These are phyloP conservation scores for Thalassiosira mediterranea DNA, from an alignment of 352 stramenopile species.

Conservation along the genomic window DNA sequence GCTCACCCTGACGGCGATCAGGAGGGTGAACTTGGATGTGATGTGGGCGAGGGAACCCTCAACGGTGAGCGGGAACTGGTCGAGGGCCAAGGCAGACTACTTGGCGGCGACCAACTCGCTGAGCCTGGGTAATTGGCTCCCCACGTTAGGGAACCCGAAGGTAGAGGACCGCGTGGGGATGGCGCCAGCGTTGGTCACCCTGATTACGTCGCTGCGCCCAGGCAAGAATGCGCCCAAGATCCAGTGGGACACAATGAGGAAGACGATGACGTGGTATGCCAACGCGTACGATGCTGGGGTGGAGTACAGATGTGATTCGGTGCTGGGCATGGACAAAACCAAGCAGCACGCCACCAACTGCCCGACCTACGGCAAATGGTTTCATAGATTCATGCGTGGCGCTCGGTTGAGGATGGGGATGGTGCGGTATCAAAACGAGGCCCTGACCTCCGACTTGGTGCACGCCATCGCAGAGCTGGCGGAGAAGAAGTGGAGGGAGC, in stretches of 20 bases:
- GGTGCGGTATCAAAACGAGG: conserved; percentile 29
- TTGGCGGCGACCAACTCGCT: background rate
- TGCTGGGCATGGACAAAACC: background rate
- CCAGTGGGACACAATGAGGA: conserved; percentile 27
- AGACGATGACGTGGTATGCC: conserved; percentile 16
- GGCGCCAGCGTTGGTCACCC: background rate
- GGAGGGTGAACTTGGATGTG: conserved; percentile 37
- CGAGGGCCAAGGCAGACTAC: background rate
- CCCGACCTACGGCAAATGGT: conserved; percentile 10
- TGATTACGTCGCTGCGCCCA: conserved; percentile 1
- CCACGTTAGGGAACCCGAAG: background rate
- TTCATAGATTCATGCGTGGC: conserved; percentile 22
- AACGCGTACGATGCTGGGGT: background rate
- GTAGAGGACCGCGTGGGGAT: conserved; percentile 35
- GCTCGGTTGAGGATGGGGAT: conserved; percentile 28
- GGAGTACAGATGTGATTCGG: background rate
- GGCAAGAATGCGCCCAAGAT: conserved; percentile 15
- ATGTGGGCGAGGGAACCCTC: conserved; percentile 54
- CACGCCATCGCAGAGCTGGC: background rate
- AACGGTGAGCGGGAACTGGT: conserved; percentile 33
- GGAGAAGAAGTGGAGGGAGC: too few species aligned
- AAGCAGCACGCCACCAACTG: background rate
- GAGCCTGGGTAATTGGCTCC: background rate
- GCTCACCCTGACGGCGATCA: conserved; percentile 19
- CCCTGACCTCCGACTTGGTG: background rate